These are phyloP conservation scores for Phialophora verrucosa DNA, from an alignment of 2,329 filamentous ascomycete species.

Conservation along the genomic window DNA sequence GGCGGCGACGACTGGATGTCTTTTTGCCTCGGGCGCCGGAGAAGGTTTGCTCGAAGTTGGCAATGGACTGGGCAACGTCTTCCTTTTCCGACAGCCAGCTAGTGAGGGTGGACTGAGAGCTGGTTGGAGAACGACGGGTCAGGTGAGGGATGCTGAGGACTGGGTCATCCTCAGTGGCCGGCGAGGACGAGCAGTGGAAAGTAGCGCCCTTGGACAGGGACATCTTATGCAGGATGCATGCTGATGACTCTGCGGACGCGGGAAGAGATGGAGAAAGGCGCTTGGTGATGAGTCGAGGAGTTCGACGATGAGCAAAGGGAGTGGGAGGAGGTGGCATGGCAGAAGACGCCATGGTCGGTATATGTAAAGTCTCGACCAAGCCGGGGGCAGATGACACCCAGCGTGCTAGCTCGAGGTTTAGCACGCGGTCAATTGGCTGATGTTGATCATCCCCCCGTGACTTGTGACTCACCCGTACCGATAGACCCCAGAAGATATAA, in stretches of 20 bases:
- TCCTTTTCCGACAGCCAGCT: slow-evolving; percentile 66
- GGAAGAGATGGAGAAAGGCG: slow-evolving; percentile 34
- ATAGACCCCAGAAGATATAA: slow-evolving; percentile 27
- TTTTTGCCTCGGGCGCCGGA: slow-evolving; percentile 50
- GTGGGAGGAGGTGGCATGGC: slow-evolving; percentile 38
- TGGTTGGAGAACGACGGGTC: slow-evolving; percentile 69
- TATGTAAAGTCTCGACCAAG: slow-evolving; percentile 31
- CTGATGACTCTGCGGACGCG: slow-evolving; percentile 39
- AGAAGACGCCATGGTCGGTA: slow-evolving; percentile 35
- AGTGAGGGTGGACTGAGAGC: slow-evolving; percentile 42
- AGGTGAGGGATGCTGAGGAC: slow-evolving; percentile 56
- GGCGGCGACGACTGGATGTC: slow-evolving; percentile 43
- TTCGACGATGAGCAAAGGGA: slow-evolving; percentile 40
- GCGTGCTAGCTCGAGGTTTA: slow-evolving; percentile 31
- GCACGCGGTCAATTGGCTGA: slow-evolving; percentile 35
- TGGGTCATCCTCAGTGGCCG: slow-evolving; percentile 51
- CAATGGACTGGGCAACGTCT: slow-evolving; percentile 72
- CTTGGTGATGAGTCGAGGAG: slow-evolving; percentile 37
- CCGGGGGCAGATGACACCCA: slow-evolving; percentile 36
- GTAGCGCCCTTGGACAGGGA: slow-evolving; percentile 74
- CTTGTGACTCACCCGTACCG: slow-evolving; percentile 36
- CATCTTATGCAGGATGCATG: slow-evolving; percentile 50
- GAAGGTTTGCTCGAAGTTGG: slow-evolving; percentile 69
- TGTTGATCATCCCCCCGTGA: slow-evolving; percentile 23
- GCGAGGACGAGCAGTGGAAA: slow-evolving; percentile 56